Conservation (phyloP, 108 stramenopile genomes). For the Nitzschia putrida region DNA sequence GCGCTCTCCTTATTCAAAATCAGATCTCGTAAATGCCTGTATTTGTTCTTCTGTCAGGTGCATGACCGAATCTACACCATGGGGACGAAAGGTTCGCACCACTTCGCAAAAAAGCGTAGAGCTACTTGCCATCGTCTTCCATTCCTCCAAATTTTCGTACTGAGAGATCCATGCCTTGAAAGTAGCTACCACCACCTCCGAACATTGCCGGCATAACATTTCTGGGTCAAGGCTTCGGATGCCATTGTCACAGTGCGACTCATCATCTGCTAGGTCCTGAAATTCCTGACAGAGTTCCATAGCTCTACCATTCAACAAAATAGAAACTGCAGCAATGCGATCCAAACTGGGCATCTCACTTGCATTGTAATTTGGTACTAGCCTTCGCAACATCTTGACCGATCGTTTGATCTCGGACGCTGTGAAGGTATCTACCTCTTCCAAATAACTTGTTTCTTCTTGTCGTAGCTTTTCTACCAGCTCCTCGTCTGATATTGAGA, state of each 20-base stretch:
- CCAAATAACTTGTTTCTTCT: background rate
- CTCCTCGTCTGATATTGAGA: background rate
- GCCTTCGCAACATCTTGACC: background rate
- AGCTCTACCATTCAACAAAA: background rate
- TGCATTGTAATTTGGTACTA: background rate
- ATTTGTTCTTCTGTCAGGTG: too few species aligned
- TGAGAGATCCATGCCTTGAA: background rate
- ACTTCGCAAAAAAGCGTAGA: too few species aligned
- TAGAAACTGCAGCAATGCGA: background rate
- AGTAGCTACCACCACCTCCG: background rate
- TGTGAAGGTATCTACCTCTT: slow-evolving; percentile 1
- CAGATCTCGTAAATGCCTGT: too few species aligned
- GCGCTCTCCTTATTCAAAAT: too few species aligned
- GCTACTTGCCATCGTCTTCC: background rate
- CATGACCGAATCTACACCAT: too few species aligned
- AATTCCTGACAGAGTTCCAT: background rate
- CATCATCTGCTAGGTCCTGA: background rate
- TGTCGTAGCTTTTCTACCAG: background rate
- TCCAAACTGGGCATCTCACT: background rate
- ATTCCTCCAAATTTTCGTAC: background rate
- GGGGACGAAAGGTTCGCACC: too few species aligned
- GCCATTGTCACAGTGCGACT: slow-evolving; percentile 16
- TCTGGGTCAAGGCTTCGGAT: background rate
- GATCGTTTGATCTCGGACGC: background rate
- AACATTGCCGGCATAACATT: background rate